Evolutionary conservation across 805 yeast genomes (phyloP).

Genomic region (Cyberlindnera petersonii): DNA sequence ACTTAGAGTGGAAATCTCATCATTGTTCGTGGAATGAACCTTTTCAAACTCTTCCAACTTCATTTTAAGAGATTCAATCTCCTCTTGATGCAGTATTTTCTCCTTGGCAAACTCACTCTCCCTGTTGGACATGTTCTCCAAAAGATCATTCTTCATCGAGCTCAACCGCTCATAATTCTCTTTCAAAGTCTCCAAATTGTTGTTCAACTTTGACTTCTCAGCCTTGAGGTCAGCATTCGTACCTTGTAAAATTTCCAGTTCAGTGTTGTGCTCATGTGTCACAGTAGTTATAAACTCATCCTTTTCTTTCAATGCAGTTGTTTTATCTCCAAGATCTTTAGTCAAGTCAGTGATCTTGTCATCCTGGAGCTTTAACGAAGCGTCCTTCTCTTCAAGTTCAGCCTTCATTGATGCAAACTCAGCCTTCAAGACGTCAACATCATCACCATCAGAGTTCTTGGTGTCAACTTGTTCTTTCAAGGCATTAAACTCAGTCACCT

Average conservation of each 20-base stretch:
- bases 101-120: constrained; percentile 58
- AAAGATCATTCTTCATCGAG: constrained; percentile 54
- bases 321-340: constrained; percentile 1
- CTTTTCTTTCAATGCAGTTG: constrained; percentile 6
- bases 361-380: neutral
- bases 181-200: constrained; percentile 12
- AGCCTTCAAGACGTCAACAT: constrained; percentile 2
- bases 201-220: constrained; percentile 1
- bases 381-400: constrained; percentile 5
- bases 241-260: neutral
- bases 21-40: constrained; percentile 30
- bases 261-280: neutral
- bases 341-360: neutral
- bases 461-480: constrained; percentile 2
- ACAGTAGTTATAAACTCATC: constrained; percentile 4
- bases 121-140: constrained; percentile 64
- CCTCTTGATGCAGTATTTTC: constrained; percentile 43
- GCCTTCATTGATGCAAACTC: constrained; percentile 2
- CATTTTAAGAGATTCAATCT: constrained; percentile 43
- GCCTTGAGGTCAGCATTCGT: constrained; percentile 4
- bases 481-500: constrained; percentile 4
- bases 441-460: constrained; percentile 1
- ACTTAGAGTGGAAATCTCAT: constrained; percentile 1
- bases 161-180: constrained; percentile 28
- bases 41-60: constrained; percentile 50